These are phyloP conservation scores for Scutellospora calospora DNA, from an alignment of 371 early-diverging fungal species.

Conservation along the genomic window DNA sequence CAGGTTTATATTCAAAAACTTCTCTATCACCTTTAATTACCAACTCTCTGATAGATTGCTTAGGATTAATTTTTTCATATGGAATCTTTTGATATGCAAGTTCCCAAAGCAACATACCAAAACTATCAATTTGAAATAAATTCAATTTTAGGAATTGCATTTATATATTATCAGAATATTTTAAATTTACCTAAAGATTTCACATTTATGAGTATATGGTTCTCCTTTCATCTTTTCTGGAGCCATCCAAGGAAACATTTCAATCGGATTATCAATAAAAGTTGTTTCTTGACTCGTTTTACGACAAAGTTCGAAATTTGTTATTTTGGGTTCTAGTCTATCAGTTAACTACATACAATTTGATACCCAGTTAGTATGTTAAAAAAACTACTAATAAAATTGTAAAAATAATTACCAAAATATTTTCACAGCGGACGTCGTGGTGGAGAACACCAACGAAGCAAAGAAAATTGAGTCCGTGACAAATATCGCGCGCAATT, in stretches of 20 bases:
- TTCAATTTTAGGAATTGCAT: neutral
- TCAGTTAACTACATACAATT: neutral
- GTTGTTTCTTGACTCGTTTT: neutral
- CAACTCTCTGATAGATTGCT: neutral
- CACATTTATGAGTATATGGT: constrained; percentile 28
- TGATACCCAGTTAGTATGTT: neutral
- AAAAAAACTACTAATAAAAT: neutral
- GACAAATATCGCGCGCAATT: constrained; percentile 35
- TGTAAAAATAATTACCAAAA: constrained; percentile 9
- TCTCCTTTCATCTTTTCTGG: neutral
- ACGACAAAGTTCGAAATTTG: constrained; percentile 8
- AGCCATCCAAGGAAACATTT: constrained; percentile 19
- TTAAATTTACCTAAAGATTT: constrained; percentile 19
- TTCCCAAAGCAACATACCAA: constrained; percentile 39
- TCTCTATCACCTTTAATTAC: neutral
- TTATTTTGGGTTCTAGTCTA: constrained; percentile 16
- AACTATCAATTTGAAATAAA: neutral
- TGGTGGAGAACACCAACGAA: constrained; percentile 26
- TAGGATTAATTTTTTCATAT: neutral
- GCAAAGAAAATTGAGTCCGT: constrained; percentile 32
- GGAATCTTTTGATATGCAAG: constrained; percentile 9
- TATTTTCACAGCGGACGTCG: constrained; percentile 40
- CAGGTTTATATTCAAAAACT: neutral
- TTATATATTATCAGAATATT: neutral
- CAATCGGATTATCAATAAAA: neutral